phyloP scores from a whole-genome alignment of 306 rosid species.

The Prunus mongolica region DNA sequence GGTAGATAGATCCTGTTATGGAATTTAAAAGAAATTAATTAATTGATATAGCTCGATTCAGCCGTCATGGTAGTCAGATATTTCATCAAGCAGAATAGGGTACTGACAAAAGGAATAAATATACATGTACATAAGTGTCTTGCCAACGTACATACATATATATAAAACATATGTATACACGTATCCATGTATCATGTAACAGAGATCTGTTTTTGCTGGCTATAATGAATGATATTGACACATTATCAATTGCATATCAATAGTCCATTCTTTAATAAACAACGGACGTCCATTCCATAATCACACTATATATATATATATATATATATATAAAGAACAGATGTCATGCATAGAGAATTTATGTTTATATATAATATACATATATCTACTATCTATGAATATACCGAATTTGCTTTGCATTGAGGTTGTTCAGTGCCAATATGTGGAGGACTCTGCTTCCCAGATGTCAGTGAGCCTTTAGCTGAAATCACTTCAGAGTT shows the following conservation, averaged over 20 bases:
- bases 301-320: background rate
- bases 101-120: background rate
- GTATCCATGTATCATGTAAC: background rate
- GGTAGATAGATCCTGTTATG: conserved; percentile 66
- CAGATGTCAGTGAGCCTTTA: conserved; percentile 61
- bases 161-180: background rate
- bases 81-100: conserved; percentile 10
- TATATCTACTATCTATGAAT: background rate
- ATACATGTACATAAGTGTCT: background rate
- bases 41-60: too few species aligned
- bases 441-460: conserved; percentile 39
- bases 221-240: too few species aligned
- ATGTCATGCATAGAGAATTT: too few species aligned
- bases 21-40: background rate
- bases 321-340: background rate
- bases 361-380: background rate
- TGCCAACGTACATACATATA: background rate
- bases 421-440: conserved; percentile 44
- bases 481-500: conserved; percentile 55
- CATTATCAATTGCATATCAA: too few species aligned
- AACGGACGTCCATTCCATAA: background rate
- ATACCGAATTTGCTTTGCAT: conserved; percentile 65
- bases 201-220: too few species aligned
- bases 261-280: background rate
- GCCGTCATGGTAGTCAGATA: conserved; percentile 6